A percentile compares a stretch with the other conserved stretches of the same genome.
These are phyloP conservation scores for Blastocrithidia nonstop DNA, from an alignment of 208 protist species.

Conservation along the genomic window DNA sequence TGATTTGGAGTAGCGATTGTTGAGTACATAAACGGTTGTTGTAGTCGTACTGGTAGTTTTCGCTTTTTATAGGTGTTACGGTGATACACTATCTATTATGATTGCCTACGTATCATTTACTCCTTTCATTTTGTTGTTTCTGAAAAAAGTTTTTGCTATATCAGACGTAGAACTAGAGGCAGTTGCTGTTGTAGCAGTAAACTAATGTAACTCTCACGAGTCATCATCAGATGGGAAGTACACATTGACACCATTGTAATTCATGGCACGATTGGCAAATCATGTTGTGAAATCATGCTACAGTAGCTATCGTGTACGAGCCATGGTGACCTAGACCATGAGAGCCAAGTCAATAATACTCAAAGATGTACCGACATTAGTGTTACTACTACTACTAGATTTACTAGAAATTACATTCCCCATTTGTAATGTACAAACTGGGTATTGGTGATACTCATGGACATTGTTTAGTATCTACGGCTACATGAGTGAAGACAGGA, in stretches of 20 bases:
- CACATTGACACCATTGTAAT: slow-evolving; percentile 16
- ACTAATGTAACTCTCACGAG: slow-evolving; percentile 24
- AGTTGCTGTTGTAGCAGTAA: no score
- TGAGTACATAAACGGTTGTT: slow-evolving; percentile 30
- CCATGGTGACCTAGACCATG: slow-evolving; percentile 28
- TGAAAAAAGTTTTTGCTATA: no score
- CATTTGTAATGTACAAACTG: slow-evolving; percentile 31
- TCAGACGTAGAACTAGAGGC: no score
- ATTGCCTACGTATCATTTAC: no score
- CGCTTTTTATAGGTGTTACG: no score
- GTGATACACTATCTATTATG: no score
- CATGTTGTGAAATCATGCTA: slow-evolving; percentile 30
- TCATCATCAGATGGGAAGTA: slow-evolving; percentile 9
- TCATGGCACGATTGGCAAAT: slow-evolving; percentile 24
- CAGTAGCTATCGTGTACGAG: slow-evolving; percentile 6
- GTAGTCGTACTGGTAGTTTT: slow-evolving; percentile 10
- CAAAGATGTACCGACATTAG: slow-evolving; percentile 12
- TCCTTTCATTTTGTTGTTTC: no score
- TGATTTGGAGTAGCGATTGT: slow-evolving; percentile 21
- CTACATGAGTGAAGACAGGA: no score
- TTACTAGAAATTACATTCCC: no score
- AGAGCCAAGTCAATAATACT: slow-evolving; percentile 34
- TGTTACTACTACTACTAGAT: no score
- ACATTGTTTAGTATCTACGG: no score
- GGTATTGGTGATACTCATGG: slow-evolving; percentile 49